Percentiles rank a stretch among this genome's conserved stretches.
Evolutionary conservation across 495 filamentous ascomycete genomes (phyloP).

Genomic region (Aspergillus wentii): DNA sequence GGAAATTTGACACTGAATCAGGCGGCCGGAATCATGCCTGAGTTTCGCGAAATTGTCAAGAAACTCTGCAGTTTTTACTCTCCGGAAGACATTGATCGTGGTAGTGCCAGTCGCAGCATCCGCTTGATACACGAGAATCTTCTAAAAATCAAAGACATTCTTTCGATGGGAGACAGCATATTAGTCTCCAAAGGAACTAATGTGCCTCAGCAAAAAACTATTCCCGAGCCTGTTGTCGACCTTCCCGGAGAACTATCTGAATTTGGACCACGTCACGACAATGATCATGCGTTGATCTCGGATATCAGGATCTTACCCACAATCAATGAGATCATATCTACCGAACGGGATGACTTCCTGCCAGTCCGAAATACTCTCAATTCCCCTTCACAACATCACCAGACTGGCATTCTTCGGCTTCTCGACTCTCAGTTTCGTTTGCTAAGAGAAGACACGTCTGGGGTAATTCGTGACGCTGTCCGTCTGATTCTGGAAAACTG

Average conservation of each 20-base stretch:
- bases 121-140: background rate
- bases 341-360: background rate
- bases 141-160: slow-evolving; percentile 1
- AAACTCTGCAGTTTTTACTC: background rate
- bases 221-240: slow-evolving; percentile 2
- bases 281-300: slow-evolving; percentile 56
- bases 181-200: background rate
- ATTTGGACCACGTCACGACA: slow-evolving; percentile 46
- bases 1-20: slow-evolving; percentile 24
- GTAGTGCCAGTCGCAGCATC: background rate
- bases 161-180: background rate
- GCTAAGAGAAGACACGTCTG: slow-evolving; percentile 57
- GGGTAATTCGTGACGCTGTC: slow-evolving; percentile 52
- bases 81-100: background rate
- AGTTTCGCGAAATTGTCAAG: slow-evolving; percentile 8
- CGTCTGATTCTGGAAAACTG: slow-evolving; percentile 28
- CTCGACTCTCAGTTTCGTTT: slow-evolving; percentile 61
- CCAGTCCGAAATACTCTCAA: background rate
- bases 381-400: slow-evolving; percentile 28
- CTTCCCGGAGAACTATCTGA: slow-evolving; percentile 13
- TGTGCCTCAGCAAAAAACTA: background rate
- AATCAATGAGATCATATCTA: slow-evolving; percentile 50
- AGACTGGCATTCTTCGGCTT: slow-evolving; percentile 46
- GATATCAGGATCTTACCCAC: slow-evolving; percentile 63
- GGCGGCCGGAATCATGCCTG: slow-evolving; percentile 1